These are phyloP conservation scores for Phoma herbarum DNA, from an alignment of 2,329 filamentous ascomycete genomes.

Conservation along the genomic window DNA sequence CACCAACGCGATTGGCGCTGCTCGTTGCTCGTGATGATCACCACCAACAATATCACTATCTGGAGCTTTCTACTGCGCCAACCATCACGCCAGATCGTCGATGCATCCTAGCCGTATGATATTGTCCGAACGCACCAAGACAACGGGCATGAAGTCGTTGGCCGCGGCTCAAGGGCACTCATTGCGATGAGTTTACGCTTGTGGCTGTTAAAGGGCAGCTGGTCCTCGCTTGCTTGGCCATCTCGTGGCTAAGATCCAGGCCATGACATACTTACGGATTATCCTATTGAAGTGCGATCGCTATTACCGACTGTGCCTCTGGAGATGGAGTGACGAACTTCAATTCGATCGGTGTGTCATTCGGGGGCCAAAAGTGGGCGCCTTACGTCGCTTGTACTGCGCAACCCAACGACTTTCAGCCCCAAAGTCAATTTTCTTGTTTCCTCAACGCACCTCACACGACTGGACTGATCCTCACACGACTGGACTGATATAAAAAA, in stretches of 20 bases:
- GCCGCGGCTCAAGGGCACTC: background rate
- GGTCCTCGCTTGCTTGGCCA: background rate
- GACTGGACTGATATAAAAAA: background rate
- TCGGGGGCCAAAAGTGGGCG: conserved; percentile 13
- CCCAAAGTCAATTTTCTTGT: background rate
- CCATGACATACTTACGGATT: background rate
- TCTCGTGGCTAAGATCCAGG: background rate
- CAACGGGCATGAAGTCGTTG: background rate
- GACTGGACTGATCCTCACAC: background rate
- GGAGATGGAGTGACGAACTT: background rate
- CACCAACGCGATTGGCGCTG: background rate
- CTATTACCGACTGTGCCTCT: background rate
- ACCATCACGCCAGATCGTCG: background rate
- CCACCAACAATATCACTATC: background rate
- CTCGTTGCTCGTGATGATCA: background rate
- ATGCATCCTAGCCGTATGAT: background rate
- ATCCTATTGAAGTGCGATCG: background rate
- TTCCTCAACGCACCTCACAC: background rate
- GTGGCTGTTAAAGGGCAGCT: background rate
- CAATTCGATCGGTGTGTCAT: background rate
- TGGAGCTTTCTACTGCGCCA: background rate
- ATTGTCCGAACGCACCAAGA: background rate
- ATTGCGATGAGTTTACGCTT: background rate
- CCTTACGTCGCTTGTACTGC: background rate
- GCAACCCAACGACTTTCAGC: background rate